These are phyloP conservation scores for Epicoccum sorghinum DNA, from an alignment of 2,329 filamentous ascomycete species.

Conservation along the genomic window DNA sequence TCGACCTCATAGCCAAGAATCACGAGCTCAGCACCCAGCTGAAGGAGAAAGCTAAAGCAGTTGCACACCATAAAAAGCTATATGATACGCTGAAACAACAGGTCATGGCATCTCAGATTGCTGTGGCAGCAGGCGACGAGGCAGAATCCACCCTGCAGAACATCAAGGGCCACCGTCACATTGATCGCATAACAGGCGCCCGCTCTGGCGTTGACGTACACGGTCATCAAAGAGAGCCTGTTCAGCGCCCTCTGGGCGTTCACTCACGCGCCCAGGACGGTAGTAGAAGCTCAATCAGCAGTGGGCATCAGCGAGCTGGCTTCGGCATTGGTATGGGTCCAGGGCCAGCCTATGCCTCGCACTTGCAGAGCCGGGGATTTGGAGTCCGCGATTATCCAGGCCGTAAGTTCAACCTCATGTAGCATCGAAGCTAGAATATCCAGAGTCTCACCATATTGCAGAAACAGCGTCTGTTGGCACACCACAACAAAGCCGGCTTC, in stretches of 20 bases:
- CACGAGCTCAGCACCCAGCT: constrained; percentile 71
- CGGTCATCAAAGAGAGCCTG: constrained; percentile 23
- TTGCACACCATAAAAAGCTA: constrained; percentile 69
- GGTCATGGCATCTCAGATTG: constrained; percentile 60
- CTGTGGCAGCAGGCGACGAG: constrained; percentile 60
- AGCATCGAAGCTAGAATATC: too few species aligned
- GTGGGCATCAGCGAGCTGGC: constrained; percentile 27
- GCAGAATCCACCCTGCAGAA: constrained; percentile 39
- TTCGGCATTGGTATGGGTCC: constrained; percentile 21
- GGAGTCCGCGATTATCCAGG: constrained; percentile 21
- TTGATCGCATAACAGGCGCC: constrained; percentile 39
- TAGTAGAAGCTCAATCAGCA: constrained; percentile 36
- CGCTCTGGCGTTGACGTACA: constrained; percentile 33
- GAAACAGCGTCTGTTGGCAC: constrained; percentile 35
- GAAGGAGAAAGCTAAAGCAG: constrained; percentile 72
- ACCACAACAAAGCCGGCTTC: constrained; percentile 37
- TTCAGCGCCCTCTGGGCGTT: constrained; percentile 19
- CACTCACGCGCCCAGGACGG: constrained; percentile 26
- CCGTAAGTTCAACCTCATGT: constrained; percentile 26
- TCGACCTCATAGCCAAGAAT: constrained; percentile 71
- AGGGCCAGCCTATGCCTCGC: constrained; percentile 23
- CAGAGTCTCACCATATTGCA: constrained; percentile 2
- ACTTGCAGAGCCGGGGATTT: constrained; percentile 27
- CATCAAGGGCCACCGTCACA: constrained; percentile 36
- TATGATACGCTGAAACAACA: constrained; percentile 64